phyloP scores from a whole-genome alignment of 2,329 filamentous ascomycete species.

The Acarospora socialis region DNA sequence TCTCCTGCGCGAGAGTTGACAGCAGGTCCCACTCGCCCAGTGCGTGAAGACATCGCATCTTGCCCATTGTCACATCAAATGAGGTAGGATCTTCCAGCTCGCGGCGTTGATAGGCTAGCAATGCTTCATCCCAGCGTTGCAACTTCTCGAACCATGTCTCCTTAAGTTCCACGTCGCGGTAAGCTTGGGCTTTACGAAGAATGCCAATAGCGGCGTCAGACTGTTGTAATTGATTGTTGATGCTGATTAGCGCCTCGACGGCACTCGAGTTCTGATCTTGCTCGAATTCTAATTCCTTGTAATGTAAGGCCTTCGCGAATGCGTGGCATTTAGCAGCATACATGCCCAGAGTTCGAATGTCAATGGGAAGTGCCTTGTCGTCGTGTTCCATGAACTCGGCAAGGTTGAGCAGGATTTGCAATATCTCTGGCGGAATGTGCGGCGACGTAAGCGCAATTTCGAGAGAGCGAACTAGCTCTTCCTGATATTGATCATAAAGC shows the following conservation, averaged over 20 bases:
- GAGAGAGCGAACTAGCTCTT: constrained; percentile 89
- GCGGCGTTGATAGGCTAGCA: constrained; percentile 80
- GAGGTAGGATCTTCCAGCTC: constrained; percentile 57
- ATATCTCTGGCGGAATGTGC: constrained; percentile 87
- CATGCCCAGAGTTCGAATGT: constrained; percentile 84
- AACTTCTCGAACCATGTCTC: constrained; percentile 99
- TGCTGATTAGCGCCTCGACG: constrained; percentile 93
- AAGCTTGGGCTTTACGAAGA: constrained; percentile 84
- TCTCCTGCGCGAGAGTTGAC: constrained; percentile 75
- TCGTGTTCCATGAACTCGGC: constrained; percentile 99
- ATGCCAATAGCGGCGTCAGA: constrained; percentile 98
- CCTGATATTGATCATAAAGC: constrained; percentile 90
- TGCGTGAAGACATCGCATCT: constrained; percentile 96
- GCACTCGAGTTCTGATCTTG: constrained; percentile 93
- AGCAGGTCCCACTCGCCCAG: constrained; percentile 95
- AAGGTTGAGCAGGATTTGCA: constrained; percentile 86
- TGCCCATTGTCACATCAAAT: constrained; percentile 96
- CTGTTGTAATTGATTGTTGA: constrained; percentile 98
- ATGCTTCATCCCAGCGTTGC: constrained; percentile 92
- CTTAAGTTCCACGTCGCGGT: constrained; percentile 87
- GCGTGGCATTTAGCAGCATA: constrained; percentile 95
- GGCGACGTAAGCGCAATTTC: constrained; percentile 90
- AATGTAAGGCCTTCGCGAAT: constrained; percentile 94
- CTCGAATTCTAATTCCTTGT: constrained; percentile 96
- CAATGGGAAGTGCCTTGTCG: constrained; percentile 93